A percentile compares a stretch with the other conserved stretches of the same genome.
These are phyloP conservation scores for Scedosporium apiospermum DNA, from an alignment of 2,329 filamentous ascomycete genomes.

Conservation along the genomic window DNA sequence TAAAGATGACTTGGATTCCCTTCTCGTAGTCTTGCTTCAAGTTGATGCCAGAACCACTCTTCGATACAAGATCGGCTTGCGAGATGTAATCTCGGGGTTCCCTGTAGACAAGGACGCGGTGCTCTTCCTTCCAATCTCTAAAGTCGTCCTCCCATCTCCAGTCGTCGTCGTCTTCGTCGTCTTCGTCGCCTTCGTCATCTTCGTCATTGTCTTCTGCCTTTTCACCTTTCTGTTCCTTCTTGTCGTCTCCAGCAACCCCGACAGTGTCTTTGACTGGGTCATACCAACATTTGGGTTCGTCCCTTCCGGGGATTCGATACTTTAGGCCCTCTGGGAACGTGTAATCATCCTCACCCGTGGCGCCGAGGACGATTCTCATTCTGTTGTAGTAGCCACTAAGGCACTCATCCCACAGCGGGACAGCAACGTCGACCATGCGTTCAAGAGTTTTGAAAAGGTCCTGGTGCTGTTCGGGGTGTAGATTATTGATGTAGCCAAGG, in stretches of 20 bases:
- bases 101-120: conserved; percentile 10
- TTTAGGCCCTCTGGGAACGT: not conserved
- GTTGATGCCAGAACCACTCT: conserved; percentile 7
- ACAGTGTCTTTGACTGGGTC: conserved; percentile 1
- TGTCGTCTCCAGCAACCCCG: conserved; percentile 7
- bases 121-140: conserved; percentile 3
- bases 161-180: conserved; percentile 8
- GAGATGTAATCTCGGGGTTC: conserved; percentile 13
- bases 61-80: not conserved
- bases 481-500: conserved; percentile 43
- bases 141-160: conserved; percentile 11
- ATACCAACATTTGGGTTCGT: not conserved
- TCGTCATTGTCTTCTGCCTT: conserved; percentile 2
- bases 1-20: conserved; percentile 51
- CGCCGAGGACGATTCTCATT: not conserved
- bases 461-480: conserved; percentile 32
- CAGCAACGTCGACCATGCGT: conserved; percentile 14
- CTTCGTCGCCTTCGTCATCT: not conserved
- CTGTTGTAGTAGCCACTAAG: not conserved
- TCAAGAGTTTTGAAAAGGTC: conserved; percentile 31
- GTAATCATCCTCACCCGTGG: not conserved
- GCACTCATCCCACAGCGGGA: conserved; percentile 4
- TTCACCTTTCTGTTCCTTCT: conserved; percentile 10
- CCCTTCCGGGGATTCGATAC: not conserved
- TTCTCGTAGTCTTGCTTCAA: conserved; percentile 11